Percentiles rank a stretch among this genome's conserved stretches.
These are phyloP conservation scores for Coemansia sp. DNA, from an alignment of 192 early-diverging fungal genomes.

Conservation along the genomic window DNA sequence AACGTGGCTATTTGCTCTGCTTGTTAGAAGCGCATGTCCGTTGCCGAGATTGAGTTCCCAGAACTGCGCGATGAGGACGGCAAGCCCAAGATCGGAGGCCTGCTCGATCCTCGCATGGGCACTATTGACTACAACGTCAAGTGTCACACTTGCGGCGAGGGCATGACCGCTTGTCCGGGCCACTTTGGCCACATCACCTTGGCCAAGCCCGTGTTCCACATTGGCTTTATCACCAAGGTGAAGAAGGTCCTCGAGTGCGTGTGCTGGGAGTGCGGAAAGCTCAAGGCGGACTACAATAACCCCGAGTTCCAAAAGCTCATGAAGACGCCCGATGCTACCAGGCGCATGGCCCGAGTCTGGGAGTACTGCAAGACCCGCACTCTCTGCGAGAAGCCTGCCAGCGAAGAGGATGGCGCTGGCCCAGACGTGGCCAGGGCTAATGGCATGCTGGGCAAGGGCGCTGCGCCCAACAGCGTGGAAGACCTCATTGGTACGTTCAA, in stretches of 20 bases:
- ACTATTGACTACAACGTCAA: constrained; percentile 97
- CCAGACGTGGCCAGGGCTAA: constrained; percentile 4
- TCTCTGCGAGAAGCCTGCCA: constrained; percentile 70
- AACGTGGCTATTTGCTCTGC: neutral
- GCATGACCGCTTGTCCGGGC: constrained; percentile 93
- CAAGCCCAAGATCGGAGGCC: constrained; percentile 81
- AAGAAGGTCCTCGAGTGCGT: constrained; percentile 98
- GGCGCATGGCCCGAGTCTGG: constrained; percentile 83
- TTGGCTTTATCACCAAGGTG: constrained; percentile 88
- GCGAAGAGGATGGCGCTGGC: constrained; percentile 51
- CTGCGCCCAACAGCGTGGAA: constrained; percentile 12
- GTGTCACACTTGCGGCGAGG: constrained; percentile 94
- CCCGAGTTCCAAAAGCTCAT: constrained; percentile 64
- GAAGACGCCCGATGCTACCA: constrained; percentile 65
- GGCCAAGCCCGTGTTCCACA: constrained; percentile 92
- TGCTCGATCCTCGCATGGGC: constrained; percentile 92
- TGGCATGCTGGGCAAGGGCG: neutral
- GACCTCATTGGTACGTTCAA: constrained; percentile 54
- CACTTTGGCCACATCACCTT: constrained; percentile 99
- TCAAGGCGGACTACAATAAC: constrained; percentile 81
- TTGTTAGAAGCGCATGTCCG: constrained; percentile 92
- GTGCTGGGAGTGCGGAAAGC: constrained; percentile 90
- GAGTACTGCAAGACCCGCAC: constrained; percentile 80
- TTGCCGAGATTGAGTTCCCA: constrained; percentile 87
- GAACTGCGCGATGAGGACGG: constrained; percentile 85